A percentile compares a stretch with the other conserved stretches of the same genome.
Evolutionary conservation across 139 green algal genomes (phyloP).

Genomic region (Zygnema circumcarinatum): DNA sequence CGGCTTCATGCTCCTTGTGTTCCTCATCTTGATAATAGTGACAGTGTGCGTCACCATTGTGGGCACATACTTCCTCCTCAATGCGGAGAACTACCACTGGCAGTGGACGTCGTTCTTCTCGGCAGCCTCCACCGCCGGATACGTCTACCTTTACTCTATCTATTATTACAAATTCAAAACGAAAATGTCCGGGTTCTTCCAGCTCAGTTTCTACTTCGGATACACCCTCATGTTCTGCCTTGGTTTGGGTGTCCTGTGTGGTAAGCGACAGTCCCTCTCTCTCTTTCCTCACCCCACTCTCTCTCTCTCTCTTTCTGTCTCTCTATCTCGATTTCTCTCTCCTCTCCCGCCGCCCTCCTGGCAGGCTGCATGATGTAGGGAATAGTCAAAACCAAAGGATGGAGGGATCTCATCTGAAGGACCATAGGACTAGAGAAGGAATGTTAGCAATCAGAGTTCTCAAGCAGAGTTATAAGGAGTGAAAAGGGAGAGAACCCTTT

Average conservation of each 20-base stretch:
- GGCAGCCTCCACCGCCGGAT: slow-evolving; percentile 81
- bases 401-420: too few species aligned
- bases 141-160: slow-evolving; percentile 89
- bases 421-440: too few species aligned
- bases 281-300: not conserved
- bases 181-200: slow-evolving; percentile 97
- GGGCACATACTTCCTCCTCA: slow-evolving; percentile 97
- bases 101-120: slow-evolving; percentile 92
- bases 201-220: slow-evolving; percentile 97
- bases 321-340: not conserved
- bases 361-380: too few species aligned
- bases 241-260: slow-evolving; percentile 78
- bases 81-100: slow-evolving; percentile 98
- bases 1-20: slow-evolving; percentile 96
- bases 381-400: too few species aligned
- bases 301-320: slow-evolving; percentile 7
- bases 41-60: slow-evolving; percentile 90
- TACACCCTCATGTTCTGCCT: slow-evolving; percentile 95
- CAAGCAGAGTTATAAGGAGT: too few species aligned
- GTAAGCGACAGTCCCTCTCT: too few species aligned
- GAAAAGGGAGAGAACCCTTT: too few species aligned
- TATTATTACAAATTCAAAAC: slow-evolving; percentile 96
- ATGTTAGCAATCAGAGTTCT: too few species aligned
- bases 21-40: slow-evolving; percentile 92
- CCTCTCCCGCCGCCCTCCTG: too few species aligned